Percentiles rank a stretch among this genome's conserved stretches.
phyloP scores from a whole-genome alignment of 2,329 filamentous ascomycete species.

The Pseudopithomyces chartarum region DNA sequence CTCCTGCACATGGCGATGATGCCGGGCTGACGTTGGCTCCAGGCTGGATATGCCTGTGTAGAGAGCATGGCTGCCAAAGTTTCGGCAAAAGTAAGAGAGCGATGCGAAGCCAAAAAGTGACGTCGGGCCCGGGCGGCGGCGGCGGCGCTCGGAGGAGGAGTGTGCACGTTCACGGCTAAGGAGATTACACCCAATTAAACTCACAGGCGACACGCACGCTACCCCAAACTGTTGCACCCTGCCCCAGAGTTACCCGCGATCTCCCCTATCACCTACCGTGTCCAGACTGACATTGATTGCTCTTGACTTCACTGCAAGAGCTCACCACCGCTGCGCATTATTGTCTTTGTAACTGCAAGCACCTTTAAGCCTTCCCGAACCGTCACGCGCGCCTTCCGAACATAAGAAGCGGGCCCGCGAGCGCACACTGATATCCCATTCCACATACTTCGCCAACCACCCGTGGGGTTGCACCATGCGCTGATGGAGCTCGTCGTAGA shows the following conservation, averaged over 20 bases:
- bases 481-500: conserved; percentile 86
- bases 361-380: neutral
- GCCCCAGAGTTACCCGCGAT: neutral
- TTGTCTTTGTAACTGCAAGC: neutral
- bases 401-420: conserved; percentile 16
- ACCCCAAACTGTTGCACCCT: conserved; percentile 4
- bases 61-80: neutral
- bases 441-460: conserved; percentile 7
- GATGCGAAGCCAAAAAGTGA: conserved; percentile 1
- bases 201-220: neutral
- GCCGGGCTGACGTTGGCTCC: neutral
- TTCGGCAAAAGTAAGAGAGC: neutral
- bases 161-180: neutral
- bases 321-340: neutral
- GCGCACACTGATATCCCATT: conserved; percentile 12
- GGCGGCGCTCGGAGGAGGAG: neutral
- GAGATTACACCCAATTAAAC: neutral
- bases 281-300: neutral
- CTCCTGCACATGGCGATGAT: neutral
- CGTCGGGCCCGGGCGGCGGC: neutral
- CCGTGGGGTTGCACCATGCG: conserved; percentile 32
- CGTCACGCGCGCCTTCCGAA: conserved; percentile 18
- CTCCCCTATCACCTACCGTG: conserved; percentile 3
- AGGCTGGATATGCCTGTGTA: neutral
- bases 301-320: neutral